phyloP scores from a whole-genome alignment of 2,329 filamentous ascomycete species.

The Calonectria naviculata region DNA sequence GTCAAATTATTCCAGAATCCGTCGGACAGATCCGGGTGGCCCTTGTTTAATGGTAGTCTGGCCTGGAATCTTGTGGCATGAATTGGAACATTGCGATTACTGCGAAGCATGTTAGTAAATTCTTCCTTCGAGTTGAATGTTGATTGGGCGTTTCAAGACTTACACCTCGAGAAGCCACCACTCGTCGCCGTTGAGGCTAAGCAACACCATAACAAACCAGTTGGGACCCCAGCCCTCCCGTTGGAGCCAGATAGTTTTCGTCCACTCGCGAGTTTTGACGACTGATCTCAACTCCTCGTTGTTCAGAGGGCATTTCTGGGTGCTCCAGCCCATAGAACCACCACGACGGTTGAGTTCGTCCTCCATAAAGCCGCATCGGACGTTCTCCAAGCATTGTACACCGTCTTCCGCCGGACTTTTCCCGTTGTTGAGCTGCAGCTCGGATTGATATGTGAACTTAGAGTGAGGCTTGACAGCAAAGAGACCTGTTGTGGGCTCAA shows the following conservation, averaged over 20 bases:
- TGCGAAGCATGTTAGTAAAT: constrained; percentile 32
- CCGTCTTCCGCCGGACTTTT: constrained; percentile 69
- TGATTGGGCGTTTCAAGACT: constrained; percentile 36
- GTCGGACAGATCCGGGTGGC: constrained; percentile 57
- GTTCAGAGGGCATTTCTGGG: constrained; percentile 59
- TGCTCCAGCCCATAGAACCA: constrained; percentile 73
- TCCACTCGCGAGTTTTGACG: constrained; percentile 71
- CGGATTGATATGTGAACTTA: constrained; percentile 64
- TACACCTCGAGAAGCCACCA: constrained; percentile 82
- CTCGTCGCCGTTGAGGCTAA: constrained; percentile 78
- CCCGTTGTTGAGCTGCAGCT: constrained; percentile 72
- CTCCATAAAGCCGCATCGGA: constrained; percentile 71
- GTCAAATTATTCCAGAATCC: constrained; percentile 65
- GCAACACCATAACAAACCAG: constrained; percentile 79
- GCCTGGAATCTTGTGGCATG: constrained; percentile 47
- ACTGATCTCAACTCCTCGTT: constrained; percentile 68
- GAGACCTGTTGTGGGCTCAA: constrained; percentile 84
- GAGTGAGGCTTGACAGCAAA: constrained; percentile 77
- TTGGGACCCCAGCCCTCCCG: constrained; percentile 76
- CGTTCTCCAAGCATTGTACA: constrained; percentile 65
- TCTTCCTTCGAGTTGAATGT: neutral
- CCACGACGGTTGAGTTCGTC: constrained; percentile 71
- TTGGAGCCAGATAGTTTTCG: constrained; percentile 76
- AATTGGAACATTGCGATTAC: constrained; percentile 39
- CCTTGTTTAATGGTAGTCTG: constrained; percentile 56